Base-by-base conservation (phyloP, 1,284 basidiomycete genomes). In the Gymnopus androsaceus region DNA sequence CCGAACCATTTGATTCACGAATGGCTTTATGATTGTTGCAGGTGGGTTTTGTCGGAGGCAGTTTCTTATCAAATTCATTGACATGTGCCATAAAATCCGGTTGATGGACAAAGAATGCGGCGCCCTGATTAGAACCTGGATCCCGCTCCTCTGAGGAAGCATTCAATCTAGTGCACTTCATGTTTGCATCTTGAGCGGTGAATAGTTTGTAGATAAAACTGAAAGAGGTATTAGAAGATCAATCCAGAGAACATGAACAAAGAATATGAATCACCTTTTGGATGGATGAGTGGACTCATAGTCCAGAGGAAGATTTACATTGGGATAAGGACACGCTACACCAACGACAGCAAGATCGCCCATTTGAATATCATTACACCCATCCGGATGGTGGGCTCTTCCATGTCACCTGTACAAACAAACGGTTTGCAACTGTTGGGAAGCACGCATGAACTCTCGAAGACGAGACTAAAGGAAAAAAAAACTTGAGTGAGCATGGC, bases 271-370 rank as follows among this genome's bases (percentile, higher is more conserved):
- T 49, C 51, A 61, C 54, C 30, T 19, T 36, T 33, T 46, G 23
- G 28, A 2, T 12, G 28, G 17, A 19, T 53, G 55, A 4, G 42
- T 41, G 11, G 21, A 25, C 12, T 49, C 40, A 56, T 57, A 62
- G 14, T 30, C 31, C 8, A 17, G n/a, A 0, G 64, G 63, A 3
- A 67, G 51, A 44, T 67, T 67, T 25, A 60, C 51, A 1, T 56
- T 59, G 4, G 64, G 64, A 14, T 60, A 55, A 1, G 63, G 66
- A 42, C 66, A 66, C 3, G 64, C 61, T 8, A 60, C 61, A 40
- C 66, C 66, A 9, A 60, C 47, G 3, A 66, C 56, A 8, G 54
- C 57, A 31, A 55, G 59, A 28, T 61, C 57, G 1, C 63, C 63
- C 2, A 15, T 1, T 17, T 12, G 3, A 8, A 64, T 64, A n/a